These are phyloP conservation scores for Globisporangium nagaii DNA, from an alignment of 352 stramenopile genomes.

Conservation along the genomic window DNA sequence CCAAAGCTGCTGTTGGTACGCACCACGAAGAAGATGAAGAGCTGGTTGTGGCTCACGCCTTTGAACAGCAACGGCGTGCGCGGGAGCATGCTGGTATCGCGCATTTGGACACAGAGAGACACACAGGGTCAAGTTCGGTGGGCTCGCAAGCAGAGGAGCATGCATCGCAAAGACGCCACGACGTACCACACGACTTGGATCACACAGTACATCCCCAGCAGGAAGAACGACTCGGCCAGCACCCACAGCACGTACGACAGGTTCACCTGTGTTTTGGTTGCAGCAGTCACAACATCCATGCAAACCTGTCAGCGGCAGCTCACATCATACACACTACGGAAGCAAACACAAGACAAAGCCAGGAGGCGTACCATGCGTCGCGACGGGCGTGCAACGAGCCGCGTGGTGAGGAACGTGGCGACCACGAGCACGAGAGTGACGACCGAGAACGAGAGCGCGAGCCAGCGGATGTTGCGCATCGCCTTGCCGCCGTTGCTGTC, in stretches of 20 bases:
- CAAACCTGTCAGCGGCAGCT: no score
- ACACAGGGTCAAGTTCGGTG: no score
- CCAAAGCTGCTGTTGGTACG: neutral
- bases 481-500: constrained; percentile 48
- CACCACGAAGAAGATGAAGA: constrained; percentile 82
- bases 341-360: neutral
- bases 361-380: constrained; percentile 52
- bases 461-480: constrained; percentile 62
- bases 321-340: no score
- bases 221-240: constrained; percentile 51
- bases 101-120: no score
- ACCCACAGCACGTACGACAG: constrained; percentile 78
- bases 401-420: constrained; percentile 51
- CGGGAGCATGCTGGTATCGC: constrained; percentile 47
- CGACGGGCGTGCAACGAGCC: constrained; percentile 53
- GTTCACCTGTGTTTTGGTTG: constrained; percentile 65
- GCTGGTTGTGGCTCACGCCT: constrained; percentile 77
- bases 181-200: constrained; percentile 65
- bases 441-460: constrained; percentile 34
- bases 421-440: constrained; percentile 37
- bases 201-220: constrained; percentile 48
- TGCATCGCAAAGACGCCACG: no score
- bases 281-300: no score
- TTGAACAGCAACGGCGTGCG: constrained; percentile 60
- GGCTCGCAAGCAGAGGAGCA: no score